Evolutionary conservation across 805 yeast species (phyloP), one percentile per base, ranked within the genome.

Genomic region (Torulaspora maleeae): DNA sequence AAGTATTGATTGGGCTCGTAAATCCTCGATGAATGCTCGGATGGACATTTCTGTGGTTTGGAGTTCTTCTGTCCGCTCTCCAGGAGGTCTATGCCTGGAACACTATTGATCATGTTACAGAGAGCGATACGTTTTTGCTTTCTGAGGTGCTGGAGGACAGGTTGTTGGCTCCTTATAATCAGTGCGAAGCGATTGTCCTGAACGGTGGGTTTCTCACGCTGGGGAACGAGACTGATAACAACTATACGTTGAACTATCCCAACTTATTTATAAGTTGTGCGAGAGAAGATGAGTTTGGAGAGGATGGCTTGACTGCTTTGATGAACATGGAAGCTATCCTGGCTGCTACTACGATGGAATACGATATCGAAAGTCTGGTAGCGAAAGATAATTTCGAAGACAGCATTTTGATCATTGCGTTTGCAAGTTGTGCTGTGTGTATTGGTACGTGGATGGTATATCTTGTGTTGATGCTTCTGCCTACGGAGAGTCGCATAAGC

Each of bases 391-490:
- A 54, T 1, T 74, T 73, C 43, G 49, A 55, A 3, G 59, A 63
- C 19, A 68, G 77, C 12, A 68, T 71, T 36, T 60, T 73, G 2
- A 60, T 73, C 34, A 64, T 80, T 3, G 64, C 76, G 36, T 80
- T 78, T 62, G 74, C 75, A n/a, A 58, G 75, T 3, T 71, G 78
- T 44, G 78, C 81, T 0, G 69, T 77, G 15, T 78, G 79, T 48
- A 77, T 79, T 5, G 74, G 82, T 12, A 70, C 82, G 22, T 86
- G 95, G 95, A 78, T 85, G 79, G 68, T 86, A 20, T 65, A 82
- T 41, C 49, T 83, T 13, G 63, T 84, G 27, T 68, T 83, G 35
- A 57, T 76, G 16, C 59, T 86, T 27, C 74, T 63, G 36, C 62
- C 64, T 79, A 16, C 77, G 75, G 55, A 53, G 15, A 56, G 55